phyloP scores from a whole-genome alignment of 495 filamentous ascomycete species.

The Bacidia rubella region DNA sequence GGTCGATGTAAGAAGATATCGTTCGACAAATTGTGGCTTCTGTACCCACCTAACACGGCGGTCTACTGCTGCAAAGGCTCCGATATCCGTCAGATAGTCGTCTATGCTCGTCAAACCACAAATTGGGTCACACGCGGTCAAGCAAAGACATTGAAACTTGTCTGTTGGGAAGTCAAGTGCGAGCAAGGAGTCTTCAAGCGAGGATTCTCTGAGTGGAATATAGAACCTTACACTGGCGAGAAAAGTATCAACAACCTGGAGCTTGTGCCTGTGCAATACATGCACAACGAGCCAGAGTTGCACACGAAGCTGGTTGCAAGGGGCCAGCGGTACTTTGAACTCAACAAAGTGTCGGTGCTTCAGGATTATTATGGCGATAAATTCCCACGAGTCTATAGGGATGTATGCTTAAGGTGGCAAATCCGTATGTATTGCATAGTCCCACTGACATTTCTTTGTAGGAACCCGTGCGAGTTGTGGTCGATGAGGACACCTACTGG shows the following conservation, averaged over 20 bases:
- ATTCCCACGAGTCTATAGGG: conserved; percentile 13
- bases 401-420: conserved; percentile 1
- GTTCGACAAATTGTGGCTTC: conserved; percentile 6
- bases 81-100: conserved; percentile 9
- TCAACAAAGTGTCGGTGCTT: conserved; percentile 11
- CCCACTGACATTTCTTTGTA: not conserved
- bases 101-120: conserved; percentile 5
- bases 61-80: conserved; percentile 10
- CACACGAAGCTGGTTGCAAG: conserved; percentile 9
- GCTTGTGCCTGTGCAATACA: conserved; percentile 10
- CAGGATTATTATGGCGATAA: conserved; percentile 11
- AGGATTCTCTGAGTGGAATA: conserved; percentile 7
- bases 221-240: conserved; percentile 12
- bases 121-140: conserved; percentile 6
- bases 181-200: conserved; percentile 11
- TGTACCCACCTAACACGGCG: conserved; percentile 10
- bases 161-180: conserved; percentile 11
- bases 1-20: conserved; percentile 9
- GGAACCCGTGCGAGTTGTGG: conserved; percentile 12
- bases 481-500: conserved; percentile 12
- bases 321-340: conserved; percentile 11
- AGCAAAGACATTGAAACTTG: conserved; percentile 4
- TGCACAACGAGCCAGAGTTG: conserved; percentile 7
- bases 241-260: conserved; percentile 12
- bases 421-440: not conserved